These are phyloP conservation scores for Andrographis paniculata DNA, from an alignment of 305 asterid genomes.

Conservation along the genomic window DNA sequence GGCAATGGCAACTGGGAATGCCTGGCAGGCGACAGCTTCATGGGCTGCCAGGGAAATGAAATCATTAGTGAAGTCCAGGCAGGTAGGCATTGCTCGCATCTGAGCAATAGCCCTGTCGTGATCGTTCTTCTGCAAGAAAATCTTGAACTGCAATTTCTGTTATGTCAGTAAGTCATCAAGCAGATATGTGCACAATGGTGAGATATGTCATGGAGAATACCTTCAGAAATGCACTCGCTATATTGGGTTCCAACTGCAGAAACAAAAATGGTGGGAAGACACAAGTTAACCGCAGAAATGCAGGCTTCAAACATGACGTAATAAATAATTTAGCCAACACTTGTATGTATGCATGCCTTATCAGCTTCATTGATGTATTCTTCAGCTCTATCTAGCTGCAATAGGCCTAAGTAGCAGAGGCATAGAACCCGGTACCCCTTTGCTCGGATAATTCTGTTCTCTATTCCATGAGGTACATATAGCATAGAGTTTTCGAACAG, in stretches of 20 bases:
- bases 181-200: not conserved
- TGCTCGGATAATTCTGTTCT: slow-evolving; percentile 69
- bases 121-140: slow-evolving; percentile 70
- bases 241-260: slow-evolving; percentile 89
- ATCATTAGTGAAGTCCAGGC: slow-evolving; percentile 86
- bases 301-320: slow-evolving; percentile 10
- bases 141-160: slow-evolving; percentile 66
- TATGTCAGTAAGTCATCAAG: slow-evolving; percentile 20
- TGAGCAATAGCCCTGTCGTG: slow-evolving; percentile 52
- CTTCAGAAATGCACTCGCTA: slow-evolving; percentile 85
- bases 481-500: slow-evolving; percentile 85
- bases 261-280: slow-evolving; percentile 25
- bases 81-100: slow-evolving; percentile 86
- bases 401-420: slow-evolving; percentile 78
- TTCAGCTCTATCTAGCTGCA: slow-evolving; percentile 88
- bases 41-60: slow-evolving; percentile 89
- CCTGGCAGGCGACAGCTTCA: slow-evolving; percentile 74
- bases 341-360: slow-evolving; percentile 46
- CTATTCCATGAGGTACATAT: slow-evolving; percentile 66
- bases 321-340: slow-evolving; percentile 16
- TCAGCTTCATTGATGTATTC: slow-evolving; percentile 95
- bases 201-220: slow-evolving; percentile 28
- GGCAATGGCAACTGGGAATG: slow-evolving; percentile 68
- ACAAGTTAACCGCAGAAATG: slow-evolving; percentile 10
- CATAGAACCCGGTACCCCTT: slow-evolving; percentile 87